phyloP scores from a whole-genome alignment of 176 grass and related monocot species.

The Triticum turgidum region DNA sequence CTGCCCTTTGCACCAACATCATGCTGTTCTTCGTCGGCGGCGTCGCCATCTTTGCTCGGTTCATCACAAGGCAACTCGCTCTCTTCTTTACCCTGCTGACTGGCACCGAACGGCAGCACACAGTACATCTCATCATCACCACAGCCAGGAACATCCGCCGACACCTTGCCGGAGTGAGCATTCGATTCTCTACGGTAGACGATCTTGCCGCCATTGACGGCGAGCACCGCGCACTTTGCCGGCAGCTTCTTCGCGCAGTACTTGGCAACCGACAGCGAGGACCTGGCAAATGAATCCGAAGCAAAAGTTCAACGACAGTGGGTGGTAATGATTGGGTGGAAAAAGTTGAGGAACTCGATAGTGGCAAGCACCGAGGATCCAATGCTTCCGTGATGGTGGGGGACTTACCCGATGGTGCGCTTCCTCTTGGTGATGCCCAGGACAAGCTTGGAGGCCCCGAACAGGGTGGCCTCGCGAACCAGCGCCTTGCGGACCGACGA shows the following conservation, averaged over 20 bases:
- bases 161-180: slow-evolving; percentile 51
- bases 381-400: not conserved
- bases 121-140: slow-evolving; percentile 53
- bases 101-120: slow-evolving; percentile 36
- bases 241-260: slow-evolving; percentile 86
- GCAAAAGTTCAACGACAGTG: not conserved
- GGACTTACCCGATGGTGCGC: slow-evolving; percentile 53
- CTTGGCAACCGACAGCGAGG: slow-evolving; percentile 64
- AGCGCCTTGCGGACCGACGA: slow-evolving; percentile 71
- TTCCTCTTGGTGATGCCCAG: slow-evolving; percentile 66
- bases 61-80: not conserved
- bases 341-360: not conserved
- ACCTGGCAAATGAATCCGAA: slow-evolving; percentile 35
- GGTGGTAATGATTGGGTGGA: not conserved
- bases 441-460: slow-evolving; percentile 70
- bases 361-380: slow-evolving; percentile 34
- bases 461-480: slow-evolving; percentile 64
- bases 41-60: not conserved
- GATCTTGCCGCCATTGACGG: slow-evolving; percentile 85
- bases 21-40: not conserved
- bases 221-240: slow-evolving; percentile 61
- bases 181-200: slow-evolving; percentile 62
- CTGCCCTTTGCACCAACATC: slow-evolving; percentile 10
- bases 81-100: slow-evolving; percentile 27
- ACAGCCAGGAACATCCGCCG: slow-evolving; percentile 23